Evolutionary conservation across 1,284 basidiomycete species (phyloP).

Genomic region (Ganoderma leucocontextum): DNA sequence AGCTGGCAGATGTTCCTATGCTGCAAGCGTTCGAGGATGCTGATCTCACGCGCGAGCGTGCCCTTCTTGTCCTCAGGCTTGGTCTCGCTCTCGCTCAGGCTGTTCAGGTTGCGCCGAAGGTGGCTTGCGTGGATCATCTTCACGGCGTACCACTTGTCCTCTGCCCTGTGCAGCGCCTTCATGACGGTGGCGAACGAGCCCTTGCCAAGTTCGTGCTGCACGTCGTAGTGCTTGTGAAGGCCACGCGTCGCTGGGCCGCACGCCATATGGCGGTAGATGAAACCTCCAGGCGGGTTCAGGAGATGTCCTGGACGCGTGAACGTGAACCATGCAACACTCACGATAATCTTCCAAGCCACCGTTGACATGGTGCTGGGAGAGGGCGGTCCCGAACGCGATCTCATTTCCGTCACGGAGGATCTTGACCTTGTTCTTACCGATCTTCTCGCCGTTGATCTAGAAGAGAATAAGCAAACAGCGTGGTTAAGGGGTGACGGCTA

Average conservation of each 20-base stretch:
- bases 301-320: neutral
- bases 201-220: conserved; percentile 74
- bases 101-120: conserved; percentile 35
- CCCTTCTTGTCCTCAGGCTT: conserved; percentile 20
- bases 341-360: conserved; percentile 67
- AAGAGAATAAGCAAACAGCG: conserved; percentile 18
- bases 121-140: conserved; percentile 75
- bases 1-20: conserved; percentile 87
- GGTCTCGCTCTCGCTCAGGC: conserved; percentile 18
- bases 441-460: conserved; percentile 76
- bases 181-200: conserved; percentile 85
- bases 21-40: conserved; percentile 76
- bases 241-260: conserved; percentile 56
- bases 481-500: conserved; percentile 27
- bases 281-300: conserved; percentile 45
- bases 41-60: conserved; percentile 77
- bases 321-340: conserved; percentile 42
- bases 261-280: conserved; percentile 62
- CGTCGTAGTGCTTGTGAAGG: conserved; percentile 70
- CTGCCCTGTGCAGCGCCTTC: conserved; percentile 68
- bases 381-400: conserved; percentile 70
- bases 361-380: conserved; percentile 55
- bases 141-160: conserved; percentile 73
- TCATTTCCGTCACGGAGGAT: conserved; percentile 84
- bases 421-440: conserved; percentile 63